Evolutionary conservation across 257 asterid genomes (phyloP), one percentile per base, ranked within the genome.

Genomic region (Solanum sejunctum): DNA sequence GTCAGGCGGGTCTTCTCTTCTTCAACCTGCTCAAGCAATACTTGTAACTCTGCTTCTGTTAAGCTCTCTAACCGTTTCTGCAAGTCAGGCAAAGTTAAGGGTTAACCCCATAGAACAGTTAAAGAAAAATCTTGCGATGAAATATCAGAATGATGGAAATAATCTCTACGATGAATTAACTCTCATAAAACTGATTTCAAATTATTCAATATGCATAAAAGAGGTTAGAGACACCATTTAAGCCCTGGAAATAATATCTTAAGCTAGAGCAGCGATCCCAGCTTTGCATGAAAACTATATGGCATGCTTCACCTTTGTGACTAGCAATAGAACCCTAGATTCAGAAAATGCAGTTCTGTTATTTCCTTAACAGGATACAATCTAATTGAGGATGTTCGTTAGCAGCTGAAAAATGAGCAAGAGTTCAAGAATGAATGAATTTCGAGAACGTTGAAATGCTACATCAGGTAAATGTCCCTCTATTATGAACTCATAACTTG

Each of bases 61-160:
- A 96, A 91, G 90, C 98, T 93, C 90, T 96, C 99, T 89, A 96
- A 78, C 58, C 98, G 90, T 93, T 96, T 96, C 98, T 96, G 98
- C 67, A 72, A 9, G 69, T 32, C 15, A 43, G 16, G 26, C 0
- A 75, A 75, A 21, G 9, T 23, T 49, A 75, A 49, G 82, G 9
- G 45, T 75, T 21, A 23, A 49, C 20, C 56, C 23, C 80, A 1
- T 26, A 2, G 43, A 21, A 1, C 15, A 12, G 0, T 75, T 3
- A 21, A 60, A 75, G 81, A 75, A 21, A 47, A 49, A 8, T 70
- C 60, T 75, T 21, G 63, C 49, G 0, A 77, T 13, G 20, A 73
- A 16, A 1, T 8, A 49, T 49, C 45, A 8, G 61, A 49, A 0
- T 8, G 58, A 75, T 77, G 82, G 26, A 26, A 77, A 77, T 51